phyloP scores from a whole-genome alignment of 208 protist species.

The Balamuthia mandrillaris region DNA sequence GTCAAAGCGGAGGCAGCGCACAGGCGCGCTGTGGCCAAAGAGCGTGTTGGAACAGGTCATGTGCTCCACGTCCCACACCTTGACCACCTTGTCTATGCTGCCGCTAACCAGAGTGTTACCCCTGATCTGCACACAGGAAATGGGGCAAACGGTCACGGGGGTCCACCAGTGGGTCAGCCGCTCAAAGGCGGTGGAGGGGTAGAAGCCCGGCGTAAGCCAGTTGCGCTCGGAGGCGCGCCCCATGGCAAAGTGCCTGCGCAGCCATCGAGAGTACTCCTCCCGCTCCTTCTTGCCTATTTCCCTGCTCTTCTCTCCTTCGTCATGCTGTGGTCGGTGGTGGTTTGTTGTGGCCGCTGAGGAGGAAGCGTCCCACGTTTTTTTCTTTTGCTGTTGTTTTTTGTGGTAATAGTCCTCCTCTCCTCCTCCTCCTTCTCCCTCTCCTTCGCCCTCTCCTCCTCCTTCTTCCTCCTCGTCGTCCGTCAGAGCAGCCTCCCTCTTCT shows the following conservation, averaged over 20 bases:
- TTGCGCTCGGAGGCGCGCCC: not conserved
- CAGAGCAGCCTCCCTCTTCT: not conserved
- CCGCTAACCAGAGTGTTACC: conserved; percentile 17
- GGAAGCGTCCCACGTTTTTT: not conserved
- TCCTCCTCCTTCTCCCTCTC: not conserved
- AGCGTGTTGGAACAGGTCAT: not conserved
- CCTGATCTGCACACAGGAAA: not conserved
- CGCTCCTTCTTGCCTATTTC: not conserved
- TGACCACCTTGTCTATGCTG: conserved; percentile 24
- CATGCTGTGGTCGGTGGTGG: not conserved
- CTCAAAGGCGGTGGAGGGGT: too few relatives aligned
- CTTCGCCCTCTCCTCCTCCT: not conserved
- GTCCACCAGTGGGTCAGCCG: not conserved
- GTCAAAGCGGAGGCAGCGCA: conserved; percentile 6
- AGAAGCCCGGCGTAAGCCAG: not conserved
- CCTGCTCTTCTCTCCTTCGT: not conserved
- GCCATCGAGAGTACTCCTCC: not conserved
- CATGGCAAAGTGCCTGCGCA: not conserved
- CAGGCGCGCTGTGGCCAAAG: not conserved
- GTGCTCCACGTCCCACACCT: not conserved
- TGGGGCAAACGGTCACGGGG: conserved; percentile 7
- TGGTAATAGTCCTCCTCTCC: conserved; percentile 3
- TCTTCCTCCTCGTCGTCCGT: not conserved
- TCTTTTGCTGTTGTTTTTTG: not conserved
- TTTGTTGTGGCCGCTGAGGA: not conserved